These are phyloP conservation scores for Nicotiana knightiana DNA, from an alignment of 257 asterid species.

Conservation along the genomic window DNA sequence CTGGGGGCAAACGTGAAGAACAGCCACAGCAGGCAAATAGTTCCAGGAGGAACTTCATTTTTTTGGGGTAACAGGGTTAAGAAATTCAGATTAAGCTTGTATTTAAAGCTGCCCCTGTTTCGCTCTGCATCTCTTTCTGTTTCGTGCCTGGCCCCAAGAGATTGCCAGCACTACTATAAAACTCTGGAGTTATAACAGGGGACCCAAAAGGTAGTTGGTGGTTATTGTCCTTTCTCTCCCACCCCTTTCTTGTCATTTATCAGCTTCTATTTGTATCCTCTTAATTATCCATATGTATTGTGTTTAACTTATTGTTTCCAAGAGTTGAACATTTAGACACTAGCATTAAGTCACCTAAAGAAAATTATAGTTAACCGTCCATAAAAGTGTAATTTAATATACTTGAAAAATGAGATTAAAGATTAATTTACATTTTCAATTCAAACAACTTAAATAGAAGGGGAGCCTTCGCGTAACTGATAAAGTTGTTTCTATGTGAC, in stretches of 20 bases:
- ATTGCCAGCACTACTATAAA: background rate
- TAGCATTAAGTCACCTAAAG: no score
- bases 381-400: no score
- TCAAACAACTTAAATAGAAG: no score
- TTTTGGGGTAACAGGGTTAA: background rate
- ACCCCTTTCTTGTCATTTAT: background rate
- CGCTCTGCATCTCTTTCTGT: background rate
- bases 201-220: background rate
- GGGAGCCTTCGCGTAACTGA: no score
- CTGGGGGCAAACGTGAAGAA: constrained; percentile 14
- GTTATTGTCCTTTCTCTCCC: background rate
- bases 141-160: background rate
- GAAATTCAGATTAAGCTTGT: background rate
- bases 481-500: no score
- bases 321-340: no score
- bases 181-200: background rate
- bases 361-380: no score
- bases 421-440: no score
- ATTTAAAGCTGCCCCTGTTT: background rate
- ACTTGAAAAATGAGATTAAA: no score
- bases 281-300: background rate
- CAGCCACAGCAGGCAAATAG: constrained; percentile 44
- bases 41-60: constrained; percentile 50
- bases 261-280: background rate
- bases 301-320: no score